Conservation (phyloP, 2,329 filamentous ascomycete genomes). For the Chaetothyriales sp. region DNA sequence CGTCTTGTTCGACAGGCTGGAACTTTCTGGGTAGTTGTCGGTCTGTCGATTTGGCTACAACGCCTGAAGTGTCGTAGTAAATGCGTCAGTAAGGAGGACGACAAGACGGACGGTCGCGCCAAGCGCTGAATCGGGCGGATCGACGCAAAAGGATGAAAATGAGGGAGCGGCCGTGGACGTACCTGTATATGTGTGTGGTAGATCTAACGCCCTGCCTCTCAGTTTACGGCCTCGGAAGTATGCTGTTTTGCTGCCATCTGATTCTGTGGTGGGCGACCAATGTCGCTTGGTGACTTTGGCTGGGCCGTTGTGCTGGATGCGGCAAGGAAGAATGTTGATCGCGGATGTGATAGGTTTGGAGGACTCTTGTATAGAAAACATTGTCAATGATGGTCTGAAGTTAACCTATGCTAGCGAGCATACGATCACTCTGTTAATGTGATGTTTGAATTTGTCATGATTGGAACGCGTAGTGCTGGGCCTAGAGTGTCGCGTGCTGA, state of each 20-base stretch:
- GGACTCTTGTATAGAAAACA: constrained; percentile 31
- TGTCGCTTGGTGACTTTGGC: constrained; percentile 51
- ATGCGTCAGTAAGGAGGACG: not conserved
- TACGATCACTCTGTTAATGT: too few species aligned
- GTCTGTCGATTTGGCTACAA: constrained; percentile 40
- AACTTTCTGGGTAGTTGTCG: not conserved
- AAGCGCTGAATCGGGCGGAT: too few species aligned
- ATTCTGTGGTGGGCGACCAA: constrained; percentile 49
- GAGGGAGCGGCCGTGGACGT: constrained; percentile 2
- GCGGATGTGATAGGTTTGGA: constrained; percentile 4
- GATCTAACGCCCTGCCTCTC: constrained; percentile 48
- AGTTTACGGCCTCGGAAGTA: constrained; percentile 75
- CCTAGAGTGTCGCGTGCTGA: too few species aligned
- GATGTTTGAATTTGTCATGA: too few species aligned
- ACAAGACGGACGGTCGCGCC: not conserved
- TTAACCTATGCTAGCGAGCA: not conserved
- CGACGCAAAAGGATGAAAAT: too few species aligned
- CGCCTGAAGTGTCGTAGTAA: constrained; percentile 29
- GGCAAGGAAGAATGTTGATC: constrained; percentile 61
- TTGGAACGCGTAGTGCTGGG: too few species aligned
- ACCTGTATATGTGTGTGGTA: constrained; percentile 61
- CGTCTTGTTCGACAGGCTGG: constrained; percentile 16
- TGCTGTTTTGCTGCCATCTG: constrained; percentile 42
- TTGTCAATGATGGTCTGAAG: constrained; percentile 15
- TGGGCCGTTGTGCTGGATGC: constrained; percentile 63